phyloP scores from a whole-genome alignment of 129 eudicot genomes.

The Pseudognaphalium luteoalbum region DNA sequence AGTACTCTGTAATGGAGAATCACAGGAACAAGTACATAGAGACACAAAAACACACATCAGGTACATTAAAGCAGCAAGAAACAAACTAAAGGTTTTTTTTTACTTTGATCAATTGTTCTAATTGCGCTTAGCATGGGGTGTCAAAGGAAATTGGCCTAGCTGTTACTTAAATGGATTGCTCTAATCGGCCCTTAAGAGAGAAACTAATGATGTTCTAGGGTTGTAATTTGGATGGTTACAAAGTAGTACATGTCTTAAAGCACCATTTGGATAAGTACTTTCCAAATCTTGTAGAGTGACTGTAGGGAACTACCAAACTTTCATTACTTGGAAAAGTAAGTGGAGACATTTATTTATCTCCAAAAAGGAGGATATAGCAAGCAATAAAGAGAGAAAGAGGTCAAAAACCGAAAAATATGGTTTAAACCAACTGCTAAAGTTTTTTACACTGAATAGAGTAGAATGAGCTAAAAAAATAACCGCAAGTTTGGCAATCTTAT shows the following conservation, averaged over 20 bases:
- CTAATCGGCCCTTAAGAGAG: too few species aligned
- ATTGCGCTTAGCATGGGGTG: neutral
- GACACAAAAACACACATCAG: neutral
- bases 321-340: too few species aligned
- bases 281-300: too few species aligned
- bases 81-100: neutral
- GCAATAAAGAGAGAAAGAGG: neutral
- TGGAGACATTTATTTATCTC: neutral
- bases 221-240: too few species aligned
- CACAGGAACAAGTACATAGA: slow-evolving; percentile 3
- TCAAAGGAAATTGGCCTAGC: too few species aligned
- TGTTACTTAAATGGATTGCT: too few species aligned
- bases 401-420: neutral
- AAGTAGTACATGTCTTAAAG: too few species aligned
- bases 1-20: neutral
- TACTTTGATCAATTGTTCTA: neutral
- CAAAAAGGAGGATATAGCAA: neutral
- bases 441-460: neutral
- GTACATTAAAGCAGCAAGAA: neutral
- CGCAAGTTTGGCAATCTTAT: neutral
- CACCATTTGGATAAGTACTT: too few species aligned
- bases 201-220: too few species aligned
- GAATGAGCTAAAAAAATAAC: neutral
- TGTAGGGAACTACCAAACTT: too few species aligned
- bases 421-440: neutral